Conservation (phyloP, 2,329 filamentous ascomycete species). For the Trichoderma aggressivum region DNA sequence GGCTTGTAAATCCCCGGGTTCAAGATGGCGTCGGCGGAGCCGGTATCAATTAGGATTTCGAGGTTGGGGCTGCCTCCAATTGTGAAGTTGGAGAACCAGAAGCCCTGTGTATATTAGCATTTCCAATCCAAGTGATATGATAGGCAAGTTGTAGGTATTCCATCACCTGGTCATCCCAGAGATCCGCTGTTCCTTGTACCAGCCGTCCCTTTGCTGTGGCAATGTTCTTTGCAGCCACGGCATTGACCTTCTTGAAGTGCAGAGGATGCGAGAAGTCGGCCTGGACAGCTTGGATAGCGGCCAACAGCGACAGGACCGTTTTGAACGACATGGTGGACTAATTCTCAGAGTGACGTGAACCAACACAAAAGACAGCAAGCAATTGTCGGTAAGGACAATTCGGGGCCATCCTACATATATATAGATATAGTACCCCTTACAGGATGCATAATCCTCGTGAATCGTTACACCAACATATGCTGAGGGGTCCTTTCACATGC, state of each 20-base stretch:
- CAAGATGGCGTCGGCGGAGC: slow-evolving; percentile 22
- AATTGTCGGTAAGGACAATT: neutral
- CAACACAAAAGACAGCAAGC: neutral
- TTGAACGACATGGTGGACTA: slow-evolving; percentile 16
- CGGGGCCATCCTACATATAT: neutral
- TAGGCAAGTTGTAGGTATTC: neutral
- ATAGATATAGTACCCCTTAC: neutral
- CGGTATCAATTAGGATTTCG: slow-evolving; percentile 23
- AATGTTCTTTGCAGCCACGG: slow-evolving; percentile 14
- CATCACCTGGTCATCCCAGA: slow-evolving; percentile 20
- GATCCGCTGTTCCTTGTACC: neutral
- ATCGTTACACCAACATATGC: neutral
- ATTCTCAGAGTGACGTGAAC: neutral
- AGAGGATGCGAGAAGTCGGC: slow-evolving; percentile 21
- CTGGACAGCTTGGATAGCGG: slow-evolving; percentile 15
- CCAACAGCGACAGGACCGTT: slow-evolving; percentile 14
- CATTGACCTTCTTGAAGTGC: slow-evolving; percentile 20
- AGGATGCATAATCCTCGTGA: neutral
- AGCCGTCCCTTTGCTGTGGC: slow-evolving; percentile 16
- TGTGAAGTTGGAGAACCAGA: slow-evolving; percentile 25
- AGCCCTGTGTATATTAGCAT: slow-evolving; percentile 18
- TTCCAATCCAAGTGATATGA: neutral
- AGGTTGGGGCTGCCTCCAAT: slow-evolving; percentile 23
- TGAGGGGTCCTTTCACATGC: neutral
- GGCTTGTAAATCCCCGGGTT: slow-evolving; percentile 24